Conservation (phyloP, 768 basidiomycete genomes). For the Albatrellus ellisii region DNA sequence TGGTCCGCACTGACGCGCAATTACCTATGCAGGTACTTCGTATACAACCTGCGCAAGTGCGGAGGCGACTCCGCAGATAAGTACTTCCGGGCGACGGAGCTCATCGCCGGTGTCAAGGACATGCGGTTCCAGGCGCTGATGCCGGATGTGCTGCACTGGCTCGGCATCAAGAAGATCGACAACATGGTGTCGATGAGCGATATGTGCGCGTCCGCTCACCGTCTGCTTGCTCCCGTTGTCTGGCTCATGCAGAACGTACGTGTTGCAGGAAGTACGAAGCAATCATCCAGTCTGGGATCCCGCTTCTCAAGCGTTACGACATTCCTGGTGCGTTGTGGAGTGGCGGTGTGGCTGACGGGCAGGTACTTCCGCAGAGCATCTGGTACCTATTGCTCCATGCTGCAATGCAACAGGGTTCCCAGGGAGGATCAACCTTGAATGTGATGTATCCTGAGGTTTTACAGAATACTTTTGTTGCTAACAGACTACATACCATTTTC, state of each 20-base stretch:
- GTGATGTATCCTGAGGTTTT: no score
- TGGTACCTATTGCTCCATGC: no score
- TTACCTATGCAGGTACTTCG: slow-evolving; percentile 54
- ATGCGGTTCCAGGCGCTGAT: slow-evolving; percentile 93
- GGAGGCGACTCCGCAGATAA: slow-evolving; percentile 86
- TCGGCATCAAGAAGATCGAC: slow-evolving; percentile 83
- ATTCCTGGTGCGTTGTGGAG: slow-evolving; percentile 67
- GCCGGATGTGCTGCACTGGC: slow-evolving; percentile 94
- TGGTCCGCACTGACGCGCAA: background rate
- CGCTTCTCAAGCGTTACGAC: slow-evolving; percentile 73
- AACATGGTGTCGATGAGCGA: slow-evolving; percentile 88
- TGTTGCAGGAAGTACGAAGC: slow-evolving; percentile 79
- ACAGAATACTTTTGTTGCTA: no score
- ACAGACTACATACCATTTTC: no score
- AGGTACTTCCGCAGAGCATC: no score
- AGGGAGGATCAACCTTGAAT: no score
- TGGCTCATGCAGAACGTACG: background rate
- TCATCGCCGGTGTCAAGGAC: slow-evolving; percentile 90
- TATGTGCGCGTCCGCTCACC: slow-evolving; percentile 33
- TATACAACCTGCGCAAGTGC: slow-evolving; percentile 94
- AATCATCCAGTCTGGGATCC: slow-evolving; percentile 80
- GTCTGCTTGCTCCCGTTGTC: background rate
- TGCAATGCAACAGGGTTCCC: no score
- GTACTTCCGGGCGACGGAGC: no score
- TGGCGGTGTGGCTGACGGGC: no score